Evolutionary conservation across 495 filamentous ascomycete genomes (phyloP).

Genomic region (Pyronema omphalodes): DNA sequence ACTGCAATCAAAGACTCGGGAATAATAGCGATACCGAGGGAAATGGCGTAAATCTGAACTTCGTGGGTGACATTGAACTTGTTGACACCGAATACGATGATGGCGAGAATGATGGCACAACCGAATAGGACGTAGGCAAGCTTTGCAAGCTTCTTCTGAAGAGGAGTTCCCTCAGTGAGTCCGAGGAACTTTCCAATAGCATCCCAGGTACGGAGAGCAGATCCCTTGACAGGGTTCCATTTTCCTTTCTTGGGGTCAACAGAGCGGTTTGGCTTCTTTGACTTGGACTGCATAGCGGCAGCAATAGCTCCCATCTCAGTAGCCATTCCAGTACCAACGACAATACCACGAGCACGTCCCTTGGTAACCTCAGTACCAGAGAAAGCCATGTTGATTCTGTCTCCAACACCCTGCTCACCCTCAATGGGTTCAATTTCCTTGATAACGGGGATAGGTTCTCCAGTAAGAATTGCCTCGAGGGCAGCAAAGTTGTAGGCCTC

Average conservation of each 20-base stretch:
- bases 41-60: constrained; percentile 68
- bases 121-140: constrained; percentile 58
- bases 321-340: constrained; percentile 54
- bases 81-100: constrained; percentile 66
- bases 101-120: constrained; percentile 52
- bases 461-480: constrained; percentile 53
- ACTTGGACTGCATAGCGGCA: constrained; percentile 39
- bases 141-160: constrained; percentile 65
- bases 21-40: constrained; percentile 52
- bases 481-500: constrained; percentile 50
- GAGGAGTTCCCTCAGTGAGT: constrained; percentile 58
- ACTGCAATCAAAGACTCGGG: constrained; percentile 53
- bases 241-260: constrained; percentile 46
- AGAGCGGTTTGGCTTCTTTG: constrained; percentile 40
- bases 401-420: constrained; percentile 40
- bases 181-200: constrained; percentile 49
- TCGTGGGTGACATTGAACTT: constrained; percentile 49
- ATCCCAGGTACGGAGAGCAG: constrained; percentile 40
- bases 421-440: constrained; percentile 31
- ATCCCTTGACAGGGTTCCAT: constrained; percentile 39
- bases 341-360: constrained; percentile 45
- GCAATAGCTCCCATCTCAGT: constrained; percentile 81
- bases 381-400: constrained; percentile 52
- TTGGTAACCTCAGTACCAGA: constrained; percentile 49
- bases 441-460: constrained; percentile 46